phyloP scores from a whole-genome alignment of 108 stramenopile species.

The Skeletonema costatum region DNA sequence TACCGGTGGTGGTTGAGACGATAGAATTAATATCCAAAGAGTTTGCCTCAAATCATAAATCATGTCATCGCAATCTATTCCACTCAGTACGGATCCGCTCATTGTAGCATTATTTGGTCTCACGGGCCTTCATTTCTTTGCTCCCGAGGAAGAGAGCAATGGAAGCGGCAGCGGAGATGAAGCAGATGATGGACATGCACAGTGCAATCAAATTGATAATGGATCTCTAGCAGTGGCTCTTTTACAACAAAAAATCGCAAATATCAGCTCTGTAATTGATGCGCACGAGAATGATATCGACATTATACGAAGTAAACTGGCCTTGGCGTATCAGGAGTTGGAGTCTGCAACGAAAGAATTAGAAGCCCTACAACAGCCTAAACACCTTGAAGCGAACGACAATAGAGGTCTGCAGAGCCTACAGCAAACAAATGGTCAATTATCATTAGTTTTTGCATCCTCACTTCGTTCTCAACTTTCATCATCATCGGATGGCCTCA shows the following conservation, averaged over 20 bases:
- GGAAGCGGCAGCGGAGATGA: background rate
- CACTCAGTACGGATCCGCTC: constrained; percentile 14
- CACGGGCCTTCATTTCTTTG: constrained; percentile 3
- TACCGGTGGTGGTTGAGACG: no score
- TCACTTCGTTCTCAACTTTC: constrained; percentile 23
- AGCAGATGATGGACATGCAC: constrained; percentile 5
- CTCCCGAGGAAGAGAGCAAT: background rate
- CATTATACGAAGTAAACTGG: constrained; percentile 29
- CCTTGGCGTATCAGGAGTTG: constrained; percentile 30
- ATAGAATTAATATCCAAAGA: no score
- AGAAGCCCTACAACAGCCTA: constrained; percentile 5
- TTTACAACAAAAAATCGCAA: constrained; percentile 31
- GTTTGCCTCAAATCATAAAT: no score
- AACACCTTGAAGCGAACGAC: constrained; percentile 25
- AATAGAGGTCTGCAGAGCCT: constrained; percentile 6
- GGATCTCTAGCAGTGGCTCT: background rate
- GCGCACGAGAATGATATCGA: constrained; percentile 35
- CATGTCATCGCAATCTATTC: no score
- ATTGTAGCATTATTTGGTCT: constrained; percentile 32
- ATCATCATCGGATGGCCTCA: constrained; percentile 22
- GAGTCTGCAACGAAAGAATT: constrained; percentile 34
- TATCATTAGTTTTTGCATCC: constrained; percentile 1
- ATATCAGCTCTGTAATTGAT: constrained; percentile 25
- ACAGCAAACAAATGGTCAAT: constrained; percentile 2
- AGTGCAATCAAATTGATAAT: constrained; percentile 10